These are phyloP conservation scores for Musa acuminata DNA, from an alignment of 176 grass and related monocot species.

Conservation along the genomic window DNA sequence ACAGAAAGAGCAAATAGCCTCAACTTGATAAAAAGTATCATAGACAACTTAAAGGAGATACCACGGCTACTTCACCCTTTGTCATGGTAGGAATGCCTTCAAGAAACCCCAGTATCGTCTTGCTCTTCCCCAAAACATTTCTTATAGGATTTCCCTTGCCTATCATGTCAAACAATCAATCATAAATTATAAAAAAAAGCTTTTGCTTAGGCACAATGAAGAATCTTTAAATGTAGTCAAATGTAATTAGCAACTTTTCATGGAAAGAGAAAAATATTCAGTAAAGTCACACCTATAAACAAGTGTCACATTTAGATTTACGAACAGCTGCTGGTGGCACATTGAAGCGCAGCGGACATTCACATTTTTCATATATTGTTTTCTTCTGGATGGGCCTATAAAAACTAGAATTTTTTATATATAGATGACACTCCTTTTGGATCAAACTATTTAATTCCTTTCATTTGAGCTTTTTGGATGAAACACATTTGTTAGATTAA, in stretches of 20 bases:
- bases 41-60: slow-evolving; percentile 32
- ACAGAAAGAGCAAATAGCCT: neutral
- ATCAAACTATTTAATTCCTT: neutral
- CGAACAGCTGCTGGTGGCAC: neutral
- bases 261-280: neutral
- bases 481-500: too few species aligned
- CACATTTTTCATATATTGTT: neutral
- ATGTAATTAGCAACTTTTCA: neutral
- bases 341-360: neutral
- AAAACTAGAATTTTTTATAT: too few species aligned
- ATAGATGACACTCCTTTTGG: neutral
- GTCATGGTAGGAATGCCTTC: slow-evolving; percentile 88
- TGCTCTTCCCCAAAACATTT: slow-evolving; percentile 85
- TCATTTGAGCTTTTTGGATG: too few species aligned
- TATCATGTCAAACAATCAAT: slow-evolving; percentile 32
- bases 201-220: neutral
- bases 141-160: slow-evolving; percentile 79
- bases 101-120: slow-evolving; percentile 89
- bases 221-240: neutral
- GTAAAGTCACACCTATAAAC: neutral
- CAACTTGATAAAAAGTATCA: neutral
- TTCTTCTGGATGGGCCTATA: too few species aligned
- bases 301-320: neutral
- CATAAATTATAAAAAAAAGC: neutral
- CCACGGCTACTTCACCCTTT: slow-evolving; percentile 87